Conservation (phyloP, 495 filamentous ascomycete genomes). For the Podospora pseudoanserina region DNA sequence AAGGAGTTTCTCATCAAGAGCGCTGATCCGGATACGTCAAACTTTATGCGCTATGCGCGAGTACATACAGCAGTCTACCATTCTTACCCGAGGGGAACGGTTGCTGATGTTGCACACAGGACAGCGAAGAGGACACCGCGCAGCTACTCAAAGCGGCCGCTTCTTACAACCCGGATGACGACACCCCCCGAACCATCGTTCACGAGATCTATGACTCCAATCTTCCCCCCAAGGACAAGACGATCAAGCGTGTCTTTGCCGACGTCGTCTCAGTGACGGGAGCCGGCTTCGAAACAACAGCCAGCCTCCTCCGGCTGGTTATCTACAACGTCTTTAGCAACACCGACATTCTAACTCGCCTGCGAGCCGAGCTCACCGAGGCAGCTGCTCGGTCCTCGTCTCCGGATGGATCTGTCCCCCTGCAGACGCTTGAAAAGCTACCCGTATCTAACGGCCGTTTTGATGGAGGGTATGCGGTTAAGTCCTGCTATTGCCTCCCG, state of each 20-base stretch:
- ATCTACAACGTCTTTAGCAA: constrained; percentile 28
- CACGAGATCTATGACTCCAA: constrained; percentile 28
- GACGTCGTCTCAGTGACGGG: constrained; percentile 25
- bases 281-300: constrained; percentile 31
- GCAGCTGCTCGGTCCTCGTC: not conserved
- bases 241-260: constrained; percentile 20
- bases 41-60: constrained; percentile 26
- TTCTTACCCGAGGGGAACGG: not conserved
- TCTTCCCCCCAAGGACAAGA: constrained; percentile 29
- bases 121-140: constrained; percentile 19
- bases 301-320: constrained; percentile 22
- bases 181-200: constrained; percentile 24
- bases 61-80: constrained; percentile 10
- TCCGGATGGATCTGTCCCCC: not conserved
- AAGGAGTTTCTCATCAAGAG: constrained; percentile 23
- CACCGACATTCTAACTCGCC: constrained; percentile 18
- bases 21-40: constrained; percentile 20
- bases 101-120: constrained; percentile 5
- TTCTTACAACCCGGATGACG: constrained; percentile 15
- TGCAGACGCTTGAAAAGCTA: constrained; percentile 30
- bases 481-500: constrained; percentile 36
- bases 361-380: constrained; percentile 23
- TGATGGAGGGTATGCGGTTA: constrained; percentile 38
- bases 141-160: constrained; percentile 17
- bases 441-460: constrained; percentile 37